Conservation (phyloP, 257 asterid genomes). For the Orobanche coerulescens region DNA sequence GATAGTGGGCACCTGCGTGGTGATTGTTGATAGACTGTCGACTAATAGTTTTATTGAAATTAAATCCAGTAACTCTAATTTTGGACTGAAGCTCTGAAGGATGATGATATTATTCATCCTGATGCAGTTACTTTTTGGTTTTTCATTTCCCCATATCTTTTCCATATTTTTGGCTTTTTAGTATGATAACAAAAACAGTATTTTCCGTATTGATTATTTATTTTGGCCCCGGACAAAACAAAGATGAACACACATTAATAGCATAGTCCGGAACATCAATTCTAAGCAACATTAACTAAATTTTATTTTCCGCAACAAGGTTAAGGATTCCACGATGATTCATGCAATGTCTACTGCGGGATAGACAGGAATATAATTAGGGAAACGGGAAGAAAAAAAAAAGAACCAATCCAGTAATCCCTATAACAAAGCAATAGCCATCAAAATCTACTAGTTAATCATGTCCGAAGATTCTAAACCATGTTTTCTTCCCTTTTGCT, state of each 20-base stretch:
- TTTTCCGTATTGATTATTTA: no score
- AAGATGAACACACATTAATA: neutral
- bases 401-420: neutral
- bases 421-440: constrained; percentile 17
- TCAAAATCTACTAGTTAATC: constrained; percentile 18
- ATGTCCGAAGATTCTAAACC: constrained; percentile 16
- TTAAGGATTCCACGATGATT: constrained; percentile 2
- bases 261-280: neutral
- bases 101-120: neutral
- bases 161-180: constrained; percentile 7
- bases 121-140: neutral
- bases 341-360: constrained; percentile 1
- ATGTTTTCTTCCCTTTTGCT: neutral
- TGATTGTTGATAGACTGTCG: constrained; percentile 72
- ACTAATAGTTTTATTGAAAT: constrained; percentile 55
- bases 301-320: neutral
- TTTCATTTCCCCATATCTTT: neutral
- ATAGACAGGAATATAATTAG: neutral
- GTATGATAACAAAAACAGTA: neutral
- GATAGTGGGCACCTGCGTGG: constrained; percentile 55
- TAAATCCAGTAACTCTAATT: constrained; percentile 65
- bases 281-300: constrained; percentile 4
- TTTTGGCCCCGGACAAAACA: neutral
- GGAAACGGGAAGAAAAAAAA: neutral
- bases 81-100: constrained; percentile 53